These are phyloP conservation scores for Phaeotremella fagi DNA, from an alignment of 768 basidiomycete genomes.

Conservation along the genomic window DNA sequence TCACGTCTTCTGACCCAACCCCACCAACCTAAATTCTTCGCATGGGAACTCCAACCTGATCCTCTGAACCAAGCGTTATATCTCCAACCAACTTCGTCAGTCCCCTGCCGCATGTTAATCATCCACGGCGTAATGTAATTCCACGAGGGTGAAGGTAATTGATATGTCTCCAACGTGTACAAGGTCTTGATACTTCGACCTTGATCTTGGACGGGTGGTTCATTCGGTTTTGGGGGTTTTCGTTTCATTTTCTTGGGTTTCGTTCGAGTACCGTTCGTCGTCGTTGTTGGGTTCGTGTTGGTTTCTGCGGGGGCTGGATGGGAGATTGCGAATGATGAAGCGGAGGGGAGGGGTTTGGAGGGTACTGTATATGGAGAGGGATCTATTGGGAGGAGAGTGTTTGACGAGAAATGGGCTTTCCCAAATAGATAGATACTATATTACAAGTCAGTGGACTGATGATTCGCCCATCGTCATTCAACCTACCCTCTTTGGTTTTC, in stretches of 20 bases:
- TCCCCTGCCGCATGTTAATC: constrained; percentile 40
- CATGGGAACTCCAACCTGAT: constrained; percentile 34
- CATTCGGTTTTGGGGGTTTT: not conserved
- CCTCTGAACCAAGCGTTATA: constrained; percentile 42
- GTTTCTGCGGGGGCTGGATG: not conserved
- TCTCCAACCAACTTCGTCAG: constrained; percentile 42
- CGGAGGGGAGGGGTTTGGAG: constrained; percentile 20
- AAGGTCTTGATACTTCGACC: constrained; percentile 28
- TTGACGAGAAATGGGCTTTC: constrained; percentile 37
- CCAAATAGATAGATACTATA: constrained; percentile 33
- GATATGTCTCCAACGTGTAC: constrained; percentile 36
- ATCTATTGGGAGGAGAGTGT: constrained; percentile 32
- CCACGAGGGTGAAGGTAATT: constrained; percentile 38
- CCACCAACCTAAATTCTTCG: constrained; percentile 31
- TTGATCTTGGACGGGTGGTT: not conserved
- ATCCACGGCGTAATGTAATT: constrained; percentile 41
- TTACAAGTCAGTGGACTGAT: not conserved
- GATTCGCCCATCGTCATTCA: not conserved
- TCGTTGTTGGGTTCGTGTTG: not conserved
- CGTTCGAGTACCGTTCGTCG: not conserved
- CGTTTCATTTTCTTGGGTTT: not conserved
- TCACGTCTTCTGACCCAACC: constrained; percentile 42
- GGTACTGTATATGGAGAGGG: constrained; percentile 39
- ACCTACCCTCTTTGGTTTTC: constrained; percentile 41
- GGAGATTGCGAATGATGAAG: constrained; percentile 20